phyloP scores from a whole-genome alignment of 2,329 filamentous ascomycete species.

The Pseudopithomyces chartarum region DNA sequence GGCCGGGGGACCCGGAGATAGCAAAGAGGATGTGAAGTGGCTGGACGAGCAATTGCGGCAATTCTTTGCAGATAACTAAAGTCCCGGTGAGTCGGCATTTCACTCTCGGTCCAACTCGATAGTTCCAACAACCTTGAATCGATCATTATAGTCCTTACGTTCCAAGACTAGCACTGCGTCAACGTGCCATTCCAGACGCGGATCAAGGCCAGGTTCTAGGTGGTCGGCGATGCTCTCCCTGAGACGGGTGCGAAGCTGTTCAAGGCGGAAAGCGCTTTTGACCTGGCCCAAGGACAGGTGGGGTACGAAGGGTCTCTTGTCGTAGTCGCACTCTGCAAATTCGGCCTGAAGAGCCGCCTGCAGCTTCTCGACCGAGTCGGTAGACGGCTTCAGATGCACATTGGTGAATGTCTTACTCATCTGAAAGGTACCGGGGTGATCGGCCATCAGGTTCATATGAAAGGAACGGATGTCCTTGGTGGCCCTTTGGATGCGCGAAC shows the following conservation, averaged over 20 bases:
- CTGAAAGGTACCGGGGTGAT: conserved; percentile 23
- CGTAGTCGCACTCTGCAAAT: conserved; percentile 28
- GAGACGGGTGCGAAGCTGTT: conserved; percentile 21
- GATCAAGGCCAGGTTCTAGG: not conserved
- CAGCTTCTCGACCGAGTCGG: conserved; percentile 19
- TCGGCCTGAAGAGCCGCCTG: conserved; percentile 32
- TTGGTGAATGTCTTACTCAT: conserved; percentile 27
- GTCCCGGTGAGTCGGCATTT: not conserved
- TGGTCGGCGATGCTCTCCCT: conserved; percentile 16
- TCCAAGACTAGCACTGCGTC: conserved; percentile 35
- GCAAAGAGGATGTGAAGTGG: conserved; percentile 72
- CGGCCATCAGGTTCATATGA: conserved; percentile 23
- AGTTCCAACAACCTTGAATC: conserved; percentile 29
- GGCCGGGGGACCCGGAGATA: conserved; percentile 70
- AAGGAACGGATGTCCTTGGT: conserved; percentile 22
- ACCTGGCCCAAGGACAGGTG: conserved; percentile 36
- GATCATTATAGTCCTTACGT: conserved; percentile 27
- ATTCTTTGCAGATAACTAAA: conserved; percentile 52
- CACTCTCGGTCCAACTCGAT: conserved; percentile 11
- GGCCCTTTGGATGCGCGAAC: conserved; percentile 24
- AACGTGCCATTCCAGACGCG: conserved; percentile 28
- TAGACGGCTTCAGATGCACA: conserved; percentile 30
- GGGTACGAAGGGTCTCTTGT: conserved; percentile 29
- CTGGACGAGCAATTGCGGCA: conserved; percentile 65
- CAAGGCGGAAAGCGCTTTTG: conserved; percentile 12